Base-by-base conservation (phyloP, 257 asterid genomes). In the Marsdenia floribunda region DNA sequence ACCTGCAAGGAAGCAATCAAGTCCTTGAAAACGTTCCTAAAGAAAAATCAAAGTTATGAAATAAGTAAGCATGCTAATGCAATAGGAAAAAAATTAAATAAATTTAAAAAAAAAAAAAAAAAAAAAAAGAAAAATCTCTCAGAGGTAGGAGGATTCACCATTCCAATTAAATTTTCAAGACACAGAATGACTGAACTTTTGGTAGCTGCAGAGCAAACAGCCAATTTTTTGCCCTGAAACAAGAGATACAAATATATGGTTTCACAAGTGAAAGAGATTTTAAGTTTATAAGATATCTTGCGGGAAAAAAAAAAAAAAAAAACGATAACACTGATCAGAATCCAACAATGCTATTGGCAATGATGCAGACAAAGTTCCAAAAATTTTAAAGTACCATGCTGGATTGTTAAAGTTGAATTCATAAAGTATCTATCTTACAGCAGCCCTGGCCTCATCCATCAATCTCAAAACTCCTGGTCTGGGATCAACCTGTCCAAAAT, bases 1-100 rank as follows among this genome's bases (percentile, higher is more conserved):
- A 89, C 99, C 99, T 87, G 99, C 99, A 70, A 94, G 97, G 85
- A 94, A 94, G 92, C 99, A 94, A 83, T 94, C 97, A 47, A 94
- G 97, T 74, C 94, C 83, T 76, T 92, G 89, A 85, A 90, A 94
- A 68, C 98, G 93, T 67, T 94, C 98, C 99, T 92, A 83, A 38
- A 83, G 74, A 35, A 77, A 80, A 60, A 8, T 2, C 60, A 37
- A 54, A 64, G 76, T 54, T 22, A n/a, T 26, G 57, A 26, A 68
- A 68, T 74, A 0, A 12, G 9, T 47, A 68, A 79, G 50, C 65
- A 73, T 68, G 73, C 44, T 54, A 26, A 42, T 37, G 37, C 47
- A 71, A 57, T 8, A 49, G 11, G 29, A 15, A 47, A 44, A 44
- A 44, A n/a, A n/a, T n/a, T n/a, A n/a, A n/a, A n/a, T n/a, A n/a